Conservation (phyloP, 129 eudicot genomes). For the Centella asiatica region DNA sequence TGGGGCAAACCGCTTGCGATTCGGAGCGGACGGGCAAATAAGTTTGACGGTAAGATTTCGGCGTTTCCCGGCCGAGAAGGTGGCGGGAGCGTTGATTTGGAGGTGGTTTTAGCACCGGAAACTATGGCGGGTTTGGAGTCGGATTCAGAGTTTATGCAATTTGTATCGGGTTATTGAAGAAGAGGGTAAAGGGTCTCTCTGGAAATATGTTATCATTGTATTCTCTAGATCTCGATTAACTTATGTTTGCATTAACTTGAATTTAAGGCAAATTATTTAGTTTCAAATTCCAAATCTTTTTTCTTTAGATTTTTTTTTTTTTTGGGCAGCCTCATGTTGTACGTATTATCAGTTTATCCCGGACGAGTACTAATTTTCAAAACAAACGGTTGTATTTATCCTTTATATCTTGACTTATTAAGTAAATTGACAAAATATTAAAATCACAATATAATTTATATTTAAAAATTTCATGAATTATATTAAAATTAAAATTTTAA, state of each 20-base stretch:
- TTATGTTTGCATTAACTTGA: not conserved
- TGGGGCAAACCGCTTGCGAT: conserved; percentile 82
- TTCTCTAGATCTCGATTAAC: not conserved
- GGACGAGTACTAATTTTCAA: no score
- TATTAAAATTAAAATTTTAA: no score
- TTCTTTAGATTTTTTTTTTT: no score
- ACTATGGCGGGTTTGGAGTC: conserved; percentile 63
- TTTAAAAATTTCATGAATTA: no score
- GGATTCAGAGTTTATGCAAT: conserved; percentile 73
- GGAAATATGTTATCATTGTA: not conserved
- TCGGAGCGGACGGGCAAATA: conserved; percentile 82
- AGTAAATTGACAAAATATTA: no score
- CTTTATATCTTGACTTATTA: no score
- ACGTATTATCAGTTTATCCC: no score
- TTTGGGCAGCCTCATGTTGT: no score
- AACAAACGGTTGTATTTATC: no score
- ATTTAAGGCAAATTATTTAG: no score
- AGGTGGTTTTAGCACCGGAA: conserved; percentile 75
- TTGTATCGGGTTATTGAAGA: conserved; percentile 31
- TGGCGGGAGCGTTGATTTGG: conserved; percentile 77
- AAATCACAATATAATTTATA: no score
- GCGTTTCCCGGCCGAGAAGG: conserved; percentile 81
- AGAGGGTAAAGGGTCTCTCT: not conserved
- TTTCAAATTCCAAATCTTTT: no score
- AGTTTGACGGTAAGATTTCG: conserved; percentile 87